A percentile compares a stretch with the other conserved stretches of the same genome.
Conservation (phyloP, 352 stramenopile species). For the Pythium rhizo-oryzae region DNA sequence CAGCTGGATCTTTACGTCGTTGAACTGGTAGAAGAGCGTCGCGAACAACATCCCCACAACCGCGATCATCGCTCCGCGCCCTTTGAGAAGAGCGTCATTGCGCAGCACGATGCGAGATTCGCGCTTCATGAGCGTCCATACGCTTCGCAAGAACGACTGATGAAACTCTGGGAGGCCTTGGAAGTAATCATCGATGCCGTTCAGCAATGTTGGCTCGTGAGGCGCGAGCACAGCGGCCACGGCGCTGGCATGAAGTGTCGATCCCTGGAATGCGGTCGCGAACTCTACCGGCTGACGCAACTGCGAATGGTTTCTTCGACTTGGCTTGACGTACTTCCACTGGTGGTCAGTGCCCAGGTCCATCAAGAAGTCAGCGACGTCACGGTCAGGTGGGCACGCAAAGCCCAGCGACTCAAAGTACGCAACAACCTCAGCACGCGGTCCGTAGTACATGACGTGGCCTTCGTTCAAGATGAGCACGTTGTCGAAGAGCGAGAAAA, state of each 20-base stretch:
- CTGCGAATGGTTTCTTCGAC: not conserved
- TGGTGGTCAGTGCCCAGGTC: conserved; percentile 28
- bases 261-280: conserved; percentile 26
- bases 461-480: not conserved
- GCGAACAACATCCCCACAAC: conserved; percentile 34
- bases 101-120: conserved; percentile 52
- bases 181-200: conserved; percentile 45
- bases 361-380: too few species aligned
- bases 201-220: conserved; percentile 86
- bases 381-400: too few species aligned
- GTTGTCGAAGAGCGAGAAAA: not conserved
- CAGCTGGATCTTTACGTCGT: conserved; percentile 28
- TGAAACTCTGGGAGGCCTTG: conserved; percentile 18
- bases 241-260: conserved; percentile 23
- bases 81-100: conserved; percentile 36
- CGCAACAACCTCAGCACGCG: not conserved
- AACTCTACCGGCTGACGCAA: conserved; percentile 24
- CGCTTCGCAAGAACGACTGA: conserved; percentile 22
- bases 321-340: conserved; percentile 8
- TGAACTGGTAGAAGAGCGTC: conserved; percentile 34
- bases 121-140: conserved; percentile 24
- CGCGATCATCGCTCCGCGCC: conserved; percentile 30
- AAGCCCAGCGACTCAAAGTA: not conserved
- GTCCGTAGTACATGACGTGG: too few species aligned
- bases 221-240: conserved; percentile 79